Evolutionary conservation across 257 asterid genomes (phyloP), one percentile per base, ranked within the genome.

Genomic region (Coffea eugenioides): DNA sequence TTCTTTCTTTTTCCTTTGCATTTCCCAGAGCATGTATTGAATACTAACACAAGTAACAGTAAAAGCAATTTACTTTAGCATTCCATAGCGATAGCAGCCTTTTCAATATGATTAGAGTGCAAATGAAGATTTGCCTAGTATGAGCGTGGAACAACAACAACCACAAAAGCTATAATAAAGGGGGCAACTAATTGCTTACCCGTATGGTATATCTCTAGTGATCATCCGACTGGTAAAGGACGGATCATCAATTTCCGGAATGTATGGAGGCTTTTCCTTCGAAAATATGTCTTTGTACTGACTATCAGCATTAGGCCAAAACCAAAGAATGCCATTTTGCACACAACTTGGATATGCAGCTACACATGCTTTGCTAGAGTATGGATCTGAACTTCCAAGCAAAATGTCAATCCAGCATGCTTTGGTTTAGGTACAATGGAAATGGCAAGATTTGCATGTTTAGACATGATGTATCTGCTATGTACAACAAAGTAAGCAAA

Each of bases 161-260:
- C 69, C 16, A 9, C 12, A 64, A n/a, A n/a, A 64, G 3, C 36
- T n/a, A 4, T 39, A 39, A 39, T 3, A 39, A 39, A 39, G 43
- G 41, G 8, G 71, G 45, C 0, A 49, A 41, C 68, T 8, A 62
- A 23, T 67, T 49, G 78, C 92, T 66, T 86, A 94, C 98, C 98
- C 98, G 36, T 91, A 94, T 9, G 87, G 85, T 80, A 94, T 84
- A 84, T 94, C 98, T 82, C 98, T 86, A 87, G 89, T 76, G 54
- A 90, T 86, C 90, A 87, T 90, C 18, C 64, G 12, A 81, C 86
- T 73, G 66, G 93, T 82, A 82, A 21, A 93, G 25, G 97, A 86
- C 3, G 97, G 97, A 74, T 95, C 98, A 70, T 95, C 99, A 20
- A 95, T 87, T 92, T 95, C 98, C 9, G 96, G 92, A 80, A 93